Evolutionary conservation across 2,329 filamentous ascomycete genomes (phyloP), one percentile per base, ranked within the genome.

Genomic region (Pseudocercospora cruenta): DNA sequence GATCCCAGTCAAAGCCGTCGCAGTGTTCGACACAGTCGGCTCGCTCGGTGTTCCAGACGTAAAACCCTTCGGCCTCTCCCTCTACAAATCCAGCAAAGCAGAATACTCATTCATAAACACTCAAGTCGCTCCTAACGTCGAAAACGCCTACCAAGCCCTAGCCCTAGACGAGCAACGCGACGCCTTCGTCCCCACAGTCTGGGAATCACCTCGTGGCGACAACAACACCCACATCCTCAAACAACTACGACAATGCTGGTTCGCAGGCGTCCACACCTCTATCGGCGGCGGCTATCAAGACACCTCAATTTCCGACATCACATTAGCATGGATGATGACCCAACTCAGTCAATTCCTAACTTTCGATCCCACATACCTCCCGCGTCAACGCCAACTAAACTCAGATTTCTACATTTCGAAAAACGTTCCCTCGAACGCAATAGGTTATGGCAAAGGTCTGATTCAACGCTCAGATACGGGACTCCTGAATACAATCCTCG

Each of bases 321-420:
- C 82, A 3, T 71, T 86, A 2, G 84, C 83, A 6, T 86, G 84
- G 83, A 86, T 86, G 84, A 83, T 85, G 71, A 78, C 79, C 26
- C 82, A 85, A 65, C 67, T 84, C 33, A 74, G 78, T 47, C 75
- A 76, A 3, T 79, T 80, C 51, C 70, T 81, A 66, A 80, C 82
- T 51, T 78, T 83, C 68, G 73, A 81, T 53, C 73, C 77, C 3
- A 76, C 79, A 24, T 82, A 80, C 64, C 62, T 83, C 9, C 75
- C 79, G 6, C 76, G 79, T 60, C 79, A 82, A 58, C 78, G 81
- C 24, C 77, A 80, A 22, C 71, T 77, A 49, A 83, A 81, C 16
- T 75, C 77, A 16, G 72, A 74, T 43, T 81, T 79, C 67, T 83
- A 83, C 69, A 70, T 75, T n/a, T 70, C 79, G 53, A 74, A 74